These are phyloP conservation scores for Litsea cubeba DNA, from an alignment of 164 flowering plant genomes.

Conservation along the genomic window DNA sequence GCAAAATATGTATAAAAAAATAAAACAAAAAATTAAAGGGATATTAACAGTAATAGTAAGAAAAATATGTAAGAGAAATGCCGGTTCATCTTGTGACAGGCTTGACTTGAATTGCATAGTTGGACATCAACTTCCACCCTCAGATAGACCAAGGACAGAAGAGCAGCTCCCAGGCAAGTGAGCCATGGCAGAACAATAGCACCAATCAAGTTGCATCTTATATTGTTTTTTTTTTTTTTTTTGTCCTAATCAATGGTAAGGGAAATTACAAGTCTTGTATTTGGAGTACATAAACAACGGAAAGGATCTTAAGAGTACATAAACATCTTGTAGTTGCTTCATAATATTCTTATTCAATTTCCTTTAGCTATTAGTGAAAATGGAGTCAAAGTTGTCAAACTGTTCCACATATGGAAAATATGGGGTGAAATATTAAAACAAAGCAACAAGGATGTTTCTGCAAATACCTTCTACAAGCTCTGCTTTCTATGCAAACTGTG, in stretches of 20 bases:
- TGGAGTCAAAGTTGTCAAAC: background rate
- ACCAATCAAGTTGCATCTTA: background rate
- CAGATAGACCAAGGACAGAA: background rate
- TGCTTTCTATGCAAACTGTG: background rate
- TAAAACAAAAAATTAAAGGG: background rate
- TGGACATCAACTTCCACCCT: background rate
- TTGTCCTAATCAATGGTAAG: background rate
- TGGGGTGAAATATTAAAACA: background rate
- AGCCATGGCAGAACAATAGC: background rate
- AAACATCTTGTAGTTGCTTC: background rate
- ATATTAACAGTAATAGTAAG: background rate
- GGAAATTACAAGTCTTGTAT: background rate
- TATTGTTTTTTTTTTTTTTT: background rate
- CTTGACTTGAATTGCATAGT: background rate
- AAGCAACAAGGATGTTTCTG: background rate
- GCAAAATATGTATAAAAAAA: background rate
- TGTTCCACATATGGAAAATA: background rate
- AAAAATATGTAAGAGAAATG: background rate
- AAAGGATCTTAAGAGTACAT: background rate
- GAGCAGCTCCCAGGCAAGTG: background rate
- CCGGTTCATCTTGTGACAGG: background rate
- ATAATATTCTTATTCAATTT: background rate
- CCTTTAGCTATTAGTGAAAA: background rate
- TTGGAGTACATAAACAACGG: background rate
- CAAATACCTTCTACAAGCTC: background rate